Percentiles rank a stretch among this genome's conserved stretches.
phyloP scores from a whole-genome alignment of 2,329 filamentous ascomycete species.

The Acrocalymma vagum region DNA sequence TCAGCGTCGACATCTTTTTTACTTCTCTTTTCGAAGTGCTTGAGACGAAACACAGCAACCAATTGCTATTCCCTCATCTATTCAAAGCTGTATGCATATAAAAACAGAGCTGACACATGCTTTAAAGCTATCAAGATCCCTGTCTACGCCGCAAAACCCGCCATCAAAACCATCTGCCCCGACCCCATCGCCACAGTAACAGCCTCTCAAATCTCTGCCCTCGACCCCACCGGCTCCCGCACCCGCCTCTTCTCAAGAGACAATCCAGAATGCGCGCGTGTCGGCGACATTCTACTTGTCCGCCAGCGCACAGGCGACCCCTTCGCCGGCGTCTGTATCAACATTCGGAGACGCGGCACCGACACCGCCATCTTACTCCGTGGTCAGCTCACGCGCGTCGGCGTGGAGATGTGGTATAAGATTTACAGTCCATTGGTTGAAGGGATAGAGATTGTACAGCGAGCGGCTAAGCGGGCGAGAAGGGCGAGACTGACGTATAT shows the following conservation, averaged over 20 bases:
- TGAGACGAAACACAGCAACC: too few relatives aligned
- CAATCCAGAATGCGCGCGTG: constrained; percentile 80
- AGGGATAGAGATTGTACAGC: constrained; percentile 92
- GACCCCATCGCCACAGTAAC: constrained; percentile 76
- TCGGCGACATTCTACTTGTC: constrained; percentile 91
- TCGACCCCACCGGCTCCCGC: constrained; percentile 87
- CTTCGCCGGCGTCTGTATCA: constrained; percentile 87
- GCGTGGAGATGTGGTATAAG: constrained; percentile 98
- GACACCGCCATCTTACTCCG: constrained; percentile 89
- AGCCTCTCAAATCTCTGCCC: constrained; percentile 71
- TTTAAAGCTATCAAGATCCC: constrained; percentile 53
- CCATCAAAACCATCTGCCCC: constrained; percentile 64
- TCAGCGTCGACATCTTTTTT: too few relatives aligned
- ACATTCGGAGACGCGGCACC: constrained; percentile 83
- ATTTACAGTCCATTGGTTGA: constrained; percentile 89
- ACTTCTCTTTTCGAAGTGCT: too few relatives aligned
- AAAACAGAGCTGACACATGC: constrained; percentile 10
- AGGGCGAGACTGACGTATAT: constrained; percentile 91
- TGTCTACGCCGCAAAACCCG: constrained; percentile 61
- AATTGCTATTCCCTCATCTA: too few relatives aligned
- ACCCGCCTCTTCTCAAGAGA: constrained; percentile 79
- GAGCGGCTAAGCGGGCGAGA: constrained; percentile 82
- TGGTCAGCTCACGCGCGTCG: constrained; percentile 84
- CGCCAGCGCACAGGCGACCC: constrained; percentile 86
- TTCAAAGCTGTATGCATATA: too few relatives aligned